Evolutionary conservation across 2,329 filamentous ascomycete genomes (phyloP), one percentile per base, ranked within the genome.

Genomic region (Thermochaetoides dissita): DNA sequence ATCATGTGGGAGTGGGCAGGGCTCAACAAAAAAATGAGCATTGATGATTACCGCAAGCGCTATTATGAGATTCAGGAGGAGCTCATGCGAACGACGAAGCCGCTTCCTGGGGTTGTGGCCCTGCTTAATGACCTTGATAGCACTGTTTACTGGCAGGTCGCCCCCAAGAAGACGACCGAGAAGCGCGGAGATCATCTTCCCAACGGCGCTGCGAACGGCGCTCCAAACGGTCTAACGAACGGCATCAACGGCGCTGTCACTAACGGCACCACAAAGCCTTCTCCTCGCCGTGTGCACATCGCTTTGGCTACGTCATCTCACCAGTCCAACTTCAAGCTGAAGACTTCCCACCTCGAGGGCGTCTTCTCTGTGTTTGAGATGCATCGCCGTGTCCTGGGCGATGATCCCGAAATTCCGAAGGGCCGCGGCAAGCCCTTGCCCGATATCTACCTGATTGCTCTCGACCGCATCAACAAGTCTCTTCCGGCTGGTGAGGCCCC

Each of bases 401-500:
- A 98, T 56, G 89, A 98, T 58, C 57, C 67, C 6, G 73, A 91
- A 39, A 84, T 98, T 51, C 66, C 72, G 1, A 62, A 71, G 3
- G 89, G 89, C 0, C 68, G 86, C n/a, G 91, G 91, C 9, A 98
- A 98, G 63, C 91, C 91, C 0, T 72, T 89, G 30, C 91, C 89
- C 0, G 89, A 98, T 62, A 98, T 98, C 52, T 96, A 94, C 62
- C 65, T 93, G 7, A 68, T 96, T 1, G 89, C 91, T 0, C 67
- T 98, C 42, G 69, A 83, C 61, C 84, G 79, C 3, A 81, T 98
- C 59, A 98, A 98, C 62, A 74, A 75, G 36, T 76, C 76, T 10
- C 67, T 93, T 6, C 65, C 68, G 0, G 63, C 69, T 3, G 76
- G 75, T 34, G 78, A 81, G 40, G 65, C 71, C 49, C 65, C 73